Percentiles rank a stretch among this genome's conserved stretches.
These are phyloP conservation scores for Sarocladium oryzae DNA, from an alignment of 2,329 filamentous ascomycete genomes.

Conservation along the genomic window DNA sequence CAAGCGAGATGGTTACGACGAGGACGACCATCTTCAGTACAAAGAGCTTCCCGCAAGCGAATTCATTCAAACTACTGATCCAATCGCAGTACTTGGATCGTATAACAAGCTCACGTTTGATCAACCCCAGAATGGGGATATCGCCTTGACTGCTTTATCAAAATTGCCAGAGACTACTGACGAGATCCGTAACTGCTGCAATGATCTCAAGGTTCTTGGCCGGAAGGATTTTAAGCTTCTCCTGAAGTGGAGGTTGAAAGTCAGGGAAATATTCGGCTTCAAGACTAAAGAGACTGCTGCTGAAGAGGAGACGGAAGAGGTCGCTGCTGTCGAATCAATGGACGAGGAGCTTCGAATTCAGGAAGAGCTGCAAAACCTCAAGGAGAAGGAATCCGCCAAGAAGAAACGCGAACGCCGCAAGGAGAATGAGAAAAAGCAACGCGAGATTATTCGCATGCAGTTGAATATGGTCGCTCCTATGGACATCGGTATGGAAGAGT, in stretches of 20 bases:
- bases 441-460: conserved; percentile 92
- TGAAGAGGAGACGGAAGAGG: conserved; percentile 51
- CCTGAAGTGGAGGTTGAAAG: conserved; percentile 81
- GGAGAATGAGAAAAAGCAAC: conserved; percentile 91
- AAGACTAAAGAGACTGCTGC: conserved; percentile 51
- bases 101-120: conserved; percentile 80
- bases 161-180: conserved; percentile 81
- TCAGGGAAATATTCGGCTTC: conserved; percentile 86
- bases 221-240: conserved; percentile 91
- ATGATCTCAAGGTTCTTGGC: conserved; percentile 82
- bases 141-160: conserved; percentile 78
- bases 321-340: conserved; percentile 81
- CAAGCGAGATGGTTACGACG: conserved; percentile 95
- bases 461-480: conserved; percentile 94
- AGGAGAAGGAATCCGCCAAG: conserved; percentile 68
- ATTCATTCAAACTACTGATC: conserved; percentile 89
- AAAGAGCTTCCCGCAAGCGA: conserved; percentile 85
- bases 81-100: conserved; percentile 82
- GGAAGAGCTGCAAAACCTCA: conserved; percentile 75
- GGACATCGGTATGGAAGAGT: conserved; percentile 90
- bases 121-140: conserved; percentile 72
- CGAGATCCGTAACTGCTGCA: conserved; percentile 72
- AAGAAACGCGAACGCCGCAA: conserved; percentile 79
- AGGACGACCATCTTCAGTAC: conserved; percentile 88
- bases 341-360: conserved; percentile 91